A percentile compares a stretch with the other conserved stretches of the same genome.
These are phyloP conservation scores for Hydrangea macrophylla DNA, from an alignment of 148 eudicot genomes.

Conservation along the genomic window DNA sequence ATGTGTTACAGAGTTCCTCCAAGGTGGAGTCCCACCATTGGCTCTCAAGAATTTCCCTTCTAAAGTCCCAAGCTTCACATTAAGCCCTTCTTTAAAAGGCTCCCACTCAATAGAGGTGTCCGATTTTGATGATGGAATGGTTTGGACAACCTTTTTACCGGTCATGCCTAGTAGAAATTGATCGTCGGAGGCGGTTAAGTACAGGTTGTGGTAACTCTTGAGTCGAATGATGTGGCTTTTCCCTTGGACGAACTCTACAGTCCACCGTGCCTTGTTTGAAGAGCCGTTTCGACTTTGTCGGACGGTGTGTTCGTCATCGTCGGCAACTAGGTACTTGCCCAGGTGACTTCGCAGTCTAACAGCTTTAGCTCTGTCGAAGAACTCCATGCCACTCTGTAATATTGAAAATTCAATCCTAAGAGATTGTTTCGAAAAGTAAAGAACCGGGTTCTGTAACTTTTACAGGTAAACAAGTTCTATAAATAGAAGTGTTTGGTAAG, in stretches of 20 bases:
- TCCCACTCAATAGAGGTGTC: conserved; percentile 56
- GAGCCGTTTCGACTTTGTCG: conserved; percentile 48
- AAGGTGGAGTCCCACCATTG: conserved; percentile 66
- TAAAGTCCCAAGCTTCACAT: conserved; percentile 42
- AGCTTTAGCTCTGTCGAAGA: conserved; percentile 43
- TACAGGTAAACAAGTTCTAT: no score
- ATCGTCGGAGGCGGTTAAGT: conserved; percentile 59
- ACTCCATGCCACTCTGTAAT: conserved; percentile 42
- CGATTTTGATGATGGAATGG: conserved; percentile 12
- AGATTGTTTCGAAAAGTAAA: no score
- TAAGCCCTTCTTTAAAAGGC: conserved; percentile 46
- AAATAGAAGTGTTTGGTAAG: no score
- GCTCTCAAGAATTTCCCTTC: conserved; percentile 54
- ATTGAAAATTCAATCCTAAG: no score
- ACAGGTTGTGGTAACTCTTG: conserved; percentile 47
- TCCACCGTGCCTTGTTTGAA: conserved; percentile 45
- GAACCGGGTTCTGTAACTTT: no score
- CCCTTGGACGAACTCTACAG: conserved; percentile 34
- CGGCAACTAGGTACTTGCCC: conserved; percentile 48
- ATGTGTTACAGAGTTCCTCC: conserved; percentile 64
- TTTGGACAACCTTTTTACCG: conserved; percentile 61
- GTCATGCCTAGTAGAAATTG: conserved; percentile 74
- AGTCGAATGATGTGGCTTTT: conserved; percentile 42
- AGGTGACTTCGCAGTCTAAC: conserved; percentile 52
- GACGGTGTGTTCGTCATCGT: conserved; percentile 43